phyloP scores from a whole-genome alignment of 2,329 filamentous ascomycete genomes.

The Fusarium clavum region DNA sequence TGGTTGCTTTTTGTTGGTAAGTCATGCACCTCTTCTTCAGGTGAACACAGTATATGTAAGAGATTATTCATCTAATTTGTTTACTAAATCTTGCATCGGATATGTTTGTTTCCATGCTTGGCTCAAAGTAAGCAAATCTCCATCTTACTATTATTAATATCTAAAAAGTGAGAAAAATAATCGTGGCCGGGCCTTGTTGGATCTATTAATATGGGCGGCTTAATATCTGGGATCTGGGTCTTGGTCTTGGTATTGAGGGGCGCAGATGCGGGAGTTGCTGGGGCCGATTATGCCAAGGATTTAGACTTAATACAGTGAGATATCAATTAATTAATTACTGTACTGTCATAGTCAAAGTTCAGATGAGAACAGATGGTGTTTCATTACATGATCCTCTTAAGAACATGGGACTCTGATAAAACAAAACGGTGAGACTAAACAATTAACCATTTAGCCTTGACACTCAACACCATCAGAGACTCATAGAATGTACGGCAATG shows the following conservation, averaged over 20 bases:
- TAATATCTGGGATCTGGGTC: conserved; percentile 17
- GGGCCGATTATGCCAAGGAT: conserved; percentile 24
- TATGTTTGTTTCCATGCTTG: conserved; percentile 12
- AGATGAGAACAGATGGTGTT: conserved; percentile 16
- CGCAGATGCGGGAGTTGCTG: conserved; percentile 17
- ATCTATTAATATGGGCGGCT: not conserved
- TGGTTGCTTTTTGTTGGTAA: conserved; percentile 9
- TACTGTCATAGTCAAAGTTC: conserved; percentile 6
- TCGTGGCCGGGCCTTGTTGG: conserved; percentile 26
- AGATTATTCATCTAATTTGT: not conserved
- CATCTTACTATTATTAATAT: not conserved
- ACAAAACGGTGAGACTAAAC: conserved; percentile 14
- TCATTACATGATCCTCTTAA: conserved; percentile 17
- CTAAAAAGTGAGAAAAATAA: not conserved
- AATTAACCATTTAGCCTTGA: conserved; percentile 2
- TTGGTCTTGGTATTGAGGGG: conserved; percentile 7
- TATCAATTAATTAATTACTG: not conserved
- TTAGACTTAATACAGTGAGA: not conserved
- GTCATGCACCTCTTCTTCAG: conserved; percentile 8
- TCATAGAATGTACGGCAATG: conserved; percentile 8
- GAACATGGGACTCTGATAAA: conserved; percentile 9
- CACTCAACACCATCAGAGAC: not conserved
- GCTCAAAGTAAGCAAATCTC: not conserved
- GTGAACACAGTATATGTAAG: conserved; percentile 11
- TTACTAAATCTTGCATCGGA: conserved; percentile 10